phyloP scores from a whole-genome alignment of 306 rosid species.

The Malus sylvestris region DNA sequence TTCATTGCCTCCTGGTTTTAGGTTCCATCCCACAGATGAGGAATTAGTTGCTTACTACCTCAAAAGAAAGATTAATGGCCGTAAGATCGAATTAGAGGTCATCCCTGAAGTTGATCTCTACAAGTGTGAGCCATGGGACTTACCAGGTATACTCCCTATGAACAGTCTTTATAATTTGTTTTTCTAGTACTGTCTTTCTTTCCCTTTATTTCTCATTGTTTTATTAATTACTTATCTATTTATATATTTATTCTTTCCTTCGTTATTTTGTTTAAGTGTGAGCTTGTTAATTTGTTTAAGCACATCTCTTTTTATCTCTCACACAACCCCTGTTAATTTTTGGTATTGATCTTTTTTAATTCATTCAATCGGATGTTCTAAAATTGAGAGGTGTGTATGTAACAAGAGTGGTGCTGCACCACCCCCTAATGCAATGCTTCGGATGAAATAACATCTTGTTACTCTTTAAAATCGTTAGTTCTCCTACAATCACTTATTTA shows the following conservation, averaged over 20 bases:
- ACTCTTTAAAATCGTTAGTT: neutral
- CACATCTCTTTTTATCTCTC: no score
- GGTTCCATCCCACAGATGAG: slow-evolving; percentile 93
- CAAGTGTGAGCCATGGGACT: slow-evolving; percentile 96
- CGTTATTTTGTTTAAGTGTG: no score
- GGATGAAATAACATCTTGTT: no score
- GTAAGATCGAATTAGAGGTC: slow-evolving; percentile 71
- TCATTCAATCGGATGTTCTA: no score
- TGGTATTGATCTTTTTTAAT: no score
- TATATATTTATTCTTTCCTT: no score
- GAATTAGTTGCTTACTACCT: slow-evolving; percentile 91
- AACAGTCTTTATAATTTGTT: neutral
- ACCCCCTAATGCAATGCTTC: no score
- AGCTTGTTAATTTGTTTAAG: no score
- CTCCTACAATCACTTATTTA: neutral
- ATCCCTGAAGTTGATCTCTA: slow-evolving; percentile 97
- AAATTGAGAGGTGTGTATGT: no score
- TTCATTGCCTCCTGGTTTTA: slow-evolving; percentile 87
- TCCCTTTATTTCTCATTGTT: neutral
- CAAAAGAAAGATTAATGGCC: slow-evolving; percentile 85
- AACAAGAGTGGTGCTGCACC: no score
- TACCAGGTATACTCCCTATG: slow-evolving; percentile 52
- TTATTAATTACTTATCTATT: no score
- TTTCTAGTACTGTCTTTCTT: neutral
- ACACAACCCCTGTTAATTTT: no score